Percentiles rank a stretch among this genome's conserved stretches.
Conservation (phyloP, 2,329 filamentous ascomycete species). For the Aspergillus caelatus region DNA sequence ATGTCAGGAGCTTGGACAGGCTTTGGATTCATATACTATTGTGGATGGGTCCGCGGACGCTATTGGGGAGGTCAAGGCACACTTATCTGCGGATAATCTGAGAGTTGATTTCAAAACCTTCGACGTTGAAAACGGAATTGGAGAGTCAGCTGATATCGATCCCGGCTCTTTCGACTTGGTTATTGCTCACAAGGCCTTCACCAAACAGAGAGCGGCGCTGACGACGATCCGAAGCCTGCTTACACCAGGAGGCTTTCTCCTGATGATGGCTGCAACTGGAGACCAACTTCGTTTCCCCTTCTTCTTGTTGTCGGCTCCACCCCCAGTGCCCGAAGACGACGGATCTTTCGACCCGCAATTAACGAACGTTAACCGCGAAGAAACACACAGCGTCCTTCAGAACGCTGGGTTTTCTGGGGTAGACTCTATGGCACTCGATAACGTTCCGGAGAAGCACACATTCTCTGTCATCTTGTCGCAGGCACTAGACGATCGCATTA, state of each 20-base stretch:
- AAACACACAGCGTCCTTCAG: slow-evolving; percentile 10
- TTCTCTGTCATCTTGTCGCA: slow-evolving; percentile 15
- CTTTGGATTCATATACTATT: slow-evolving; percentile 6
- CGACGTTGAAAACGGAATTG: slow-evolving; percentile 5
- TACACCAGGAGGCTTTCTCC: slow-evolving; percentile 7
- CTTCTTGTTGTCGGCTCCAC: slow-evolving; percentile 6
- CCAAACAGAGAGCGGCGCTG: slow-evolving; percentile 3
- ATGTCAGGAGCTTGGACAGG: slow-evolving; percentile 4
- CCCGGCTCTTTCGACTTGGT: slow-evolving; percentile 9
- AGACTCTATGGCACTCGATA: slow-evolving; percentile 11
- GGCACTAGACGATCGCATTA: slow-evolving; percentile 9
- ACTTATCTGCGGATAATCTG: slow-evolving; percentile 2
- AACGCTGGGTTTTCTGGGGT: slow-evolving; percentile 15
- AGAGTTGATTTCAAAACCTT: slow-evolving; percentile 3
- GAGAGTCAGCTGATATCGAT: not conserved
- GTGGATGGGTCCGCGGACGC: slow-evolving; percentile 7
- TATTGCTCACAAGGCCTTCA: slow-evolving; percentile 11
- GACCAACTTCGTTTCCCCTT: slow-evolving; percentile 10
- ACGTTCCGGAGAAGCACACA: slow-evolving; percentile 10
- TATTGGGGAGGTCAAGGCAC: slow-evolving; percentile 7
- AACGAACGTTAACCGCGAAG: slow-evolving; percentile 4
- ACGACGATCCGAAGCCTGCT: slow-evolving; percentile 8
- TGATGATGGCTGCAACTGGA: slow-evolving; percentile 12
- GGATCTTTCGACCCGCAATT: not conserved
- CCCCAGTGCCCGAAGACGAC: not conserved